phyloP scores from a whole-genome alignment of 2,329 filamentous ascomycete genomes.

The Botryotinia calthae region DNA sequence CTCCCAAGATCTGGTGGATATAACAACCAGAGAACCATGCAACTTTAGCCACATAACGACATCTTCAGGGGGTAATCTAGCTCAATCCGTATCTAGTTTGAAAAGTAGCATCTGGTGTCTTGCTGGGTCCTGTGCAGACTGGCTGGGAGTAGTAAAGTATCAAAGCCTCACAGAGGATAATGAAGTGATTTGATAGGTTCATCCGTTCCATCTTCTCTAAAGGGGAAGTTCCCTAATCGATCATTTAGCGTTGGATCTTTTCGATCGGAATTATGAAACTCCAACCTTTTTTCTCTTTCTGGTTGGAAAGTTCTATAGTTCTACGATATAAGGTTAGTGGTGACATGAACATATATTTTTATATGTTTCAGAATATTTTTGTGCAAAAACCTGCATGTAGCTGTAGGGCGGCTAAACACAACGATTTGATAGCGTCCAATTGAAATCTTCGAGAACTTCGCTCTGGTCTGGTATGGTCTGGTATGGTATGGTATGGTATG shows the following conservation, averaged over 20 bases:
- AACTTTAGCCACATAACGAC: constrained; percentile 4
- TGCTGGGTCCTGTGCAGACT: neutral
- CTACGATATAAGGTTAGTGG: neutral
- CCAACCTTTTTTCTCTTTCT: neutral
- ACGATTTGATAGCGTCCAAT: neutral
- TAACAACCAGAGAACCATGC: neutral
- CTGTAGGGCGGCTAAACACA: neutral
- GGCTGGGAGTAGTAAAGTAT: neutral
- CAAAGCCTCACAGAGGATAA: neutral
- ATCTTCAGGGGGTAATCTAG: constrained; percentile 4
- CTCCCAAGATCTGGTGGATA: constrained; percentile 5
- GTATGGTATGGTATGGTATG: no score
- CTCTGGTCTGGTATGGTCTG: neutral
- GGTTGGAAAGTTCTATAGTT: neutral
- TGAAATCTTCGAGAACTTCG: neutral
- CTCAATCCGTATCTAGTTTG: neutral
- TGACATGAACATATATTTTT: neutral
- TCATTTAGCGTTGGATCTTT: neutral
- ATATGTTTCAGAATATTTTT: neutral
- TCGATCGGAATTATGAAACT: neutral
- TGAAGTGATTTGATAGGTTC: neutral
- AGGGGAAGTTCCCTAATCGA: neutral
- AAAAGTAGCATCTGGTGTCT: neutral
- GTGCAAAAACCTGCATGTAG: no score
- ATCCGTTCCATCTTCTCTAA: no score